phyloP scores from a whole-genome alignment of 2,329 filamentous ascomycete species.

The Ophiocordyceps australis region DNA sequence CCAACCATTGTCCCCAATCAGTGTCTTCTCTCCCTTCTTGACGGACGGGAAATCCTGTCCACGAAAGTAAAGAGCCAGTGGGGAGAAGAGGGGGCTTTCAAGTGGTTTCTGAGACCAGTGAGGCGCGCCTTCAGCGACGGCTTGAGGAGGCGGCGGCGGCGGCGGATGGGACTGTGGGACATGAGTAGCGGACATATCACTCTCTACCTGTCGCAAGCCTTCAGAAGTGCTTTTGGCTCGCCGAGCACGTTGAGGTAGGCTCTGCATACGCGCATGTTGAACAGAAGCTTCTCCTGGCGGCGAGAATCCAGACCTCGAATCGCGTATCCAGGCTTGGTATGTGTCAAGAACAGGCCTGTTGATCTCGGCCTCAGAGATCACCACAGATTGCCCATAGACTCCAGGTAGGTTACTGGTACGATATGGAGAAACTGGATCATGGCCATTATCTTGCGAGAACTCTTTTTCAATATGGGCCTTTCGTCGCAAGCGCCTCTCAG shows the following conservation, averaged over 20 bases:
- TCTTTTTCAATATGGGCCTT: too few species aligned
- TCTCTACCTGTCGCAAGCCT: constrained; percentile 2
- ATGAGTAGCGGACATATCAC: too few species aligned
- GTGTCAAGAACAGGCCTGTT: constrained; percentile 6
- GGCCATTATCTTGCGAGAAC: too few species aligned
- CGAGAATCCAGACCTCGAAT: too few species aligned
- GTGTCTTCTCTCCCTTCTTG: constrained; percentile 26
- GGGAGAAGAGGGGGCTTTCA: constrained; percentile 17
- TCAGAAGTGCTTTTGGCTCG: constrained; percentile 12
- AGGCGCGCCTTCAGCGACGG: background rate
- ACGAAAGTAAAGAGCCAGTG: constrained; percentile 22
- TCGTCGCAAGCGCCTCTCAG: too few species aligned
- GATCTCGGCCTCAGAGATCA: background rate
- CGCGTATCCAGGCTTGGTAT: constrained; percentile 6
- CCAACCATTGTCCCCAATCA: constrained; percentile 39
- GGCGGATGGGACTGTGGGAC: background rate
- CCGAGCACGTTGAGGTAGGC: constrained; percentile 6
- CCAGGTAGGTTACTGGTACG: too few species aligned
- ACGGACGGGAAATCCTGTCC: constrained; percentile 16
- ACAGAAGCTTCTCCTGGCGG: too few species aligned
- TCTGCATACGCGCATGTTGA: constrained; percentile 4
- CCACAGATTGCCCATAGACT: too few species aligned
- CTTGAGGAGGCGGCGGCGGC: background rate
- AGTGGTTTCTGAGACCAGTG: background rate
- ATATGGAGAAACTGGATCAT: too few species aligned